These are phyloP conservation scores for Myriangium duriaei DNA, from an alignment of 2,329 filamentous ascomycete genomes.

Conservation along the genomic window DNA sequence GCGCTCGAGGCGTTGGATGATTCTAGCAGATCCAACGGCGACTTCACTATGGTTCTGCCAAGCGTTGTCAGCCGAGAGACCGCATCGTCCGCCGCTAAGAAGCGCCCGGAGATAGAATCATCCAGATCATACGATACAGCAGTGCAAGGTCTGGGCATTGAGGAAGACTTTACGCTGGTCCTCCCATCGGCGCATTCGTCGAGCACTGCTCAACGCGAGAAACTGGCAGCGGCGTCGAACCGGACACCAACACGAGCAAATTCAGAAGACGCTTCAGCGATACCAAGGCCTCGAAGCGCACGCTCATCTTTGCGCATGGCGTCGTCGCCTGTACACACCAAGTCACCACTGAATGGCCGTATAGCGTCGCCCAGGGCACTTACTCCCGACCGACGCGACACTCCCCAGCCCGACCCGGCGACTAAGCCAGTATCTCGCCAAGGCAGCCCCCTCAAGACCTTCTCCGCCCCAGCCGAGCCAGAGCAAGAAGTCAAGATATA, in stretches of 20 bases:
- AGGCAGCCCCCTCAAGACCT: slow-evolving; percentile 18
- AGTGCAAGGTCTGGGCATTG: slow-evolving; percentile 25
- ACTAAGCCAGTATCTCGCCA: slow-evolving; percentile 10
- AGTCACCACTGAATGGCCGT: slow-evolving; percentile 11
- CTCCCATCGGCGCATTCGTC: slow-evolving; percentile 26
- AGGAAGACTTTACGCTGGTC: slow-evolving; percentile 41
- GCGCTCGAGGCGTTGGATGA: slow-evolving; percentile 14
- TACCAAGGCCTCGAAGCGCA: neutral
- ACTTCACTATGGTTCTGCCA: slow-evolving; percentile 36
- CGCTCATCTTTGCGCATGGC: slow-evolving; percentile 4
- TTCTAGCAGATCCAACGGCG: slow-evolving; percentile 20
- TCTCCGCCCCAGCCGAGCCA: slow-evolving; percentile 24
- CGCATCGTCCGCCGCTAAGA: slow-evolving; percentile 6
- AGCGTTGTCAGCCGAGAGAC: slow-evolving; percentile 23
- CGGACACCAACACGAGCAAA: slow-evolving; percentile 22
- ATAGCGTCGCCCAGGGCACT: slow-evolving; percentile 2
- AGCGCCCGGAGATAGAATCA: slow-evolving; percentile 26
- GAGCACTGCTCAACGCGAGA: slow-evolving; percentile 17
- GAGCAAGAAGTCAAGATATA: slow-evolving; percentile 38
- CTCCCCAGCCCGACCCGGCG: slow-evolving; percentile 4
- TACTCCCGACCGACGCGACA: slow-evolving; percentile 9
- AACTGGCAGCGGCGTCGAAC: slow-evolving; percentile 10
- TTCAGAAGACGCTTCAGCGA: slow-evolving; percentile 20
- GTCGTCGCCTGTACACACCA: slow-evolving; percentile 12
- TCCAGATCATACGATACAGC: slow-evolving; percentile 29